Conservation (phyloP, 345 rosid genomes). For the Raphanus sativus region DNA sequence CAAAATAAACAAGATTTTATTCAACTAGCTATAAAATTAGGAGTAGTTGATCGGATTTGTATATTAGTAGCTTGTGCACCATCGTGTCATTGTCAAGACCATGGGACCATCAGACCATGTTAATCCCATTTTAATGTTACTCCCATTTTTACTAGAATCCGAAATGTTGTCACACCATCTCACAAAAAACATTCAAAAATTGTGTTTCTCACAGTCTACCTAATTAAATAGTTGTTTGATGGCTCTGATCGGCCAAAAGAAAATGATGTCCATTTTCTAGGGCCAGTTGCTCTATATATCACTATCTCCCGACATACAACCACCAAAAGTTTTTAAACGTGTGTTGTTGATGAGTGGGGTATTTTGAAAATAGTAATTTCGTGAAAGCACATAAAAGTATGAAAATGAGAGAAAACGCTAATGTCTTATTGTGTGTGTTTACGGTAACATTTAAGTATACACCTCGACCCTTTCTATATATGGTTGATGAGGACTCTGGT, state of each 20-base stretch:
- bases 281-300: not conserved
- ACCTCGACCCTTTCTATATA: not conserved
- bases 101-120: too few species aligned
- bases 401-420: not conserved
- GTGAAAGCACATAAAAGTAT: conserved; percentile 3
- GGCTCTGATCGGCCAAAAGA: not conserved
- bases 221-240: not conserved
- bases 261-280: not conserved
- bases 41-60: not conserved
- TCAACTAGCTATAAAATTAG: not conserved
- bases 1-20: not conserved
- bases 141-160: too few species aligned
- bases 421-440: not conserved
- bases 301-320: not conserved
- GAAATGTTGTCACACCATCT: too few species aligned
- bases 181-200: not conserved
- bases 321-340: not conserved
- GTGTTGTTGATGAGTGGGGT: conserved; percentile 1
- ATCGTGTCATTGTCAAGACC: not conserved
- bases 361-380: not conserved
- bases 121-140: too few species aligned
- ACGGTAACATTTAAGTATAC: conserved; percentile 8
- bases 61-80: not conserved
- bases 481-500: not conserved
- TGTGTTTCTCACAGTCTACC: not conserved